Conservation (phyloP, 306 rosid species). For the Cyclanthera cordifolia region DNA sequence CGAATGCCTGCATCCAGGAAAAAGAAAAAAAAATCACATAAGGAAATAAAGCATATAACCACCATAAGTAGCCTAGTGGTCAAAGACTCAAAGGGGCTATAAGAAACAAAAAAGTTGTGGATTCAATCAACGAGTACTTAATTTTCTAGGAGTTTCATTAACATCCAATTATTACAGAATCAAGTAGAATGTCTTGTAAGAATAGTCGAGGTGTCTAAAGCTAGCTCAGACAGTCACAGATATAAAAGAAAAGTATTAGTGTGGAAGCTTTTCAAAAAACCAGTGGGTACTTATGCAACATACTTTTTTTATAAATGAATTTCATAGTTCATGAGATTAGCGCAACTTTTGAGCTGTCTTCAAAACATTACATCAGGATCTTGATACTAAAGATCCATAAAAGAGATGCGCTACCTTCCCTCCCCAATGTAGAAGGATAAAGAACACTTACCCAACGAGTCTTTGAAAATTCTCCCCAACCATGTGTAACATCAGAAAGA, state of each 20-base stretch:
- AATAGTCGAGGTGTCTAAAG: no score
- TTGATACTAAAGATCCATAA: slow-evolving; percentile 1
- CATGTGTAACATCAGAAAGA: slow-evolving; percentile 46
- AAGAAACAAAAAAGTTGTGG: no score
- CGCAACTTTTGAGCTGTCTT: neutral
- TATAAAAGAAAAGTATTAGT: no score
- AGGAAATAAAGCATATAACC: no score
- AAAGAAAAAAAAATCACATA: neutral
- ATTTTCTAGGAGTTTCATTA: no score
- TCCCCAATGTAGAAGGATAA: slow-evolving; percentile 12
- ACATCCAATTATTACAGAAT: no score
- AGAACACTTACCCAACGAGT: slow-evolving; percentile 32
- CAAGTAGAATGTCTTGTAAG: no score
- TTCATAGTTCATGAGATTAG: neutral
- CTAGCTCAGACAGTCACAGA: no score
- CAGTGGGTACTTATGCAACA: neutral
- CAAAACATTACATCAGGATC: neutral
- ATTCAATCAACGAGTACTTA: no score
- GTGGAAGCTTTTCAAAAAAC: neutral
- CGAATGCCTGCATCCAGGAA: slow-evolving; percentile 35
- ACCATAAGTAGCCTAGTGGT: no score
- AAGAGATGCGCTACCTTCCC: neutral
- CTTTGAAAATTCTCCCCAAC: slow-evolving; percentile 45
- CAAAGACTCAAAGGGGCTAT: no score
- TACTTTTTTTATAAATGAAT: neutral